phyloP scores from a whole-genome alignment of 176 grass and related monocot genomes.

The Bromus sterilis region DNA sequence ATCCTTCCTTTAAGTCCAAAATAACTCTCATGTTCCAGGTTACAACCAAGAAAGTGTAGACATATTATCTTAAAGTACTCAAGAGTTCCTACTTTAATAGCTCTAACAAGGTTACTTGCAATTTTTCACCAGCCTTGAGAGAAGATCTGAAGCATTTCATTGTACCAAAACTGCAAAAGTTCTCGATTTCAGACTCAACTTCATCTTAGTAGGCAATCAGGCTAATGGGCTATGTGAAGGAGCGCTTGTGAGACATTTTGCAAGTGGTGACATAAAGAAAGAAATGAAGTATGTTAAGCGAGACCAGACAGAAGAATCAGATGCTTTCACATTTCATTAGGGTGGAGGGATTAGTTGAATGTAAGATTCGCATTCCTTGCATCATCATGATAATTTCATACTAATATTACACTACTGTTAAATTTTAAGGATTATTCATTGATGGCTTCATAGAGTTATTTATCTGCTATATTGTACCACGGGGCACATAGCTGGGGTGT shows the following conservation, averaged over 20 bases:
- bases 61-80: slow-evolving; percentile 74
- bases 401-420: background rate
- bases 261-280: slow-evolving; percentile 59
- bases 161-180: background rate
- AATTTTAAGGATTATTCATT: slow-evolving; percentile 58
- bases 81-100: slow-evolving; percentile 90
- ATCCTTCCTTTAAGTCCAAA: slow-evolving; percentile 24
- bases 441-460: slow-evolving; percentile 64
- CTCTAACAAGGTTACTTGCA: slow-evolving; percentile 62
- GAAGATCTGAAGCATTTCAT: background rate
- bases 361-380: background rate
- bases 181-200: background rate
- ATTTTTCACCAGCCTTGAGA: no score
- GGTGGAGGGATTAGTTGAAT: slow-evolving; percentile 40
- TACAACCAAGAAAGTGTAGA: slow-evolving; percentile 46
- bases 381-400: background rate
- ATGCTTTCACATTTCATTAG: slow-evolving; percentile 71
- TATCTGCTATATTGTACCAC: slow-evolving; percentile 75
- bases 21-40: no score
- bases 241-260: slow-evolving; percentile 62
- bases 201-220: slow-evolving; percentile 48
- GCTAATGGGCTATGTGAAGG: slow-evolving; percentile 71
- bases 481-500: slow-evolving; percentile 72
- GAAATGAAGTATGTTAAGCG: slow-evolving; percentile 88
- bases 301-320: slow-evolving; percentile 58